Base-by-base conservation (phyloP, 257 asterid species). In the Solanum piurae region DNA sequence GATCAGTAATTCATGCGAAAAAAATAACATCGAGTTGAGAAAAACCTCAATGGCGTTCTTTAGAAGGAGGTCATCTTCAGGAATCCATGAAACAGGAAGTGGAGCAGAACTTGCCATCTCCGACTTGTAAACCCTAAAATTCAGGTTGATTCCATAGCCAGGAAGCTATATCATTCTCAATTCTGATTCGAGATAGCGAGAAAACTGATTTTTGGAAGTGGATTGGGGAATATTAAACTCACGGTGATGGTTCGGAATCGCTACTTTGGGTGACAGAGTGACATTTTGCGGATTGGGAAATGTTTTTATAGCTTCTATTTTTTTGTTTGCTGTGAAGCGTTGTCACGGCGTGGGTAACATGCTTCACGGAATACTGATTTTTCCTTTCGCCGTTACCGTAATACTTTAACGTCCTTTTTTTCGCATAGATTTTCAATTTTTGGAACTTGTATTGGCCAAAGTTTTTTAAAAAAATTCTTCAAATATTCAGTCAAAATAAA, bases 21-120 rank as follows among this genome's bases (percentile, higher is more conserved):
- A 8, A 49, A 29, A 73, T 74, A 89, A 9, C 12, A 27, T 27
- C 12, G 33, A 42, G 77, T 25, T 34, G 36, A 85, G 60, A 37
- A 62, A 25, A 46, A 73, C 12, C 99, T 96, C 98, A 25, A 94
- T 92, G 21, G 98, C 95, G 89, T 92, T 94, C 92, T 94, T 96
- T 90, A 96, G 86, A 90, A 95, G 89, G 85, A 96, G 91, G 93
- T 96, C 98, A 77, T 96, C 99, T 87, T 95, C 98, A 37, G 98
- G 94, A 83, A 91, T 91, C 99, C 98, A 96, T 79, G 86, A 86
- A 87, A 86, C n/a, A 44, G 93, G 76, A 77, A 71, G 92, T 86
- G 93, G 87, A 89, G 90, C 84, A 88, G 92, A 87, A 74, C 88
- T 89, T 52, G 94, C 94, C 98, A 95, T 95, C 88, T 69, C 23